Percentiles rank a stretch among this genome's conserved stretches.
phyloP scores from a whole-genome alignment of 208 protist genomes.

The Crithidia thermophila region DNA sequence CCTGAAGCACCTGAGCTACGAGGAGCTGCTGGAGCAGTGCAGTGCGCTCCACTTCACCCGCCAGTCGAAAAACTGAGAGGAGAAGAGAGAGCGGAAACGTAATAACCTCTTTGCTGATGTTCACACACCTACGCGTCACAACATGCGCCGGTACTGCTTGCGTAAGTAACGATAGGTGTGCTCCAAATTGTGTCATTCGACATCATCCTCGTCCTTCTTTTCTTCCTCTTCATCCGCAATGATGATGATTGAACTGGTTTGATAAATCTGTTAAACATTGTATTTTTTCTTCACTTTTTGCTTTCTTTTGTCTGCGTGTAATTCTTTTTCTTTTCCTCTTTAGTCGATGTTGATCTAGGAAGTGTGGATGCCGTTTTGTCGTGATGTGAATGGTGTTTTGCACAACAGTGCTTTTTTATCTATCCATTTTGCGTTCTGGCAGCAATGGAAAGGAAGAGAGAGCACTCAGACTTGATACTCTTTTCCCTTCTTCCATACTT shows the following conservation, averaged over 20 bases:
- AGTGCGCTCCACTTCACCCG: conserved; percentile 26
- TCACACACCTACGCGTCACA: neutral
- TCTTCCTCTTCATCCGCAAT: conserved; percentile 1
- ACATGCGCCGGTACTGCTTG: too few species aligned
- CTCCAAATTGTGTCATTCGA: too few species aligned
- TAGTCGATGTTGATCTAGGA: neutral
- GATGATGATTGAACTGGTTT: neutral
- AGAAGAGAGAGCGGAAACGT: neutral
- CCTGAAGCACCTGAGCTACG: conserved; percentile 73
- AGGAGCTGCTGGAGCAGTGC: conserved; percentile 52
- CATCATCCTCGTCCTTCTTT: conserved; percentile 4
- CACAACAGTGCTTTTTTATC: neutral
- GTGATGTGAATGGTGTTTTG: neutral
- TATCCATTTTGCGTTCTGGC: too few species aligned
- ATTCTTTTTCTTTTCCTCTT: neutral
- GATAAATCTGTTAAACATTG: conserved; percentile 1
- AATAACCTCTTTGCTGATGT: neutral
- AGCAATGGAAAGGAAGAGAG: too few species aligned
- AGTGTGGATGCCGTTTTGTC: neutral
- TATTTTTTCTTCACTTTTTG: neutral
- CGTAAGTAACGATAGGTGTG: too few species aligned
- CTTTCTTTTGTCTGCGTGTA: neutral
- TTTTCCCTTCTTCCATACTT: too few species aligned
- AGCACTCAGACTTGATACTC: too few species aligned
- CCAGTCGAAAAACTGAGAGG: conserved; percentile 1